Base-by-base conservation (phyloP, 2,329 filamentous ascomycete species). In the Didymella exigua region DNA sequence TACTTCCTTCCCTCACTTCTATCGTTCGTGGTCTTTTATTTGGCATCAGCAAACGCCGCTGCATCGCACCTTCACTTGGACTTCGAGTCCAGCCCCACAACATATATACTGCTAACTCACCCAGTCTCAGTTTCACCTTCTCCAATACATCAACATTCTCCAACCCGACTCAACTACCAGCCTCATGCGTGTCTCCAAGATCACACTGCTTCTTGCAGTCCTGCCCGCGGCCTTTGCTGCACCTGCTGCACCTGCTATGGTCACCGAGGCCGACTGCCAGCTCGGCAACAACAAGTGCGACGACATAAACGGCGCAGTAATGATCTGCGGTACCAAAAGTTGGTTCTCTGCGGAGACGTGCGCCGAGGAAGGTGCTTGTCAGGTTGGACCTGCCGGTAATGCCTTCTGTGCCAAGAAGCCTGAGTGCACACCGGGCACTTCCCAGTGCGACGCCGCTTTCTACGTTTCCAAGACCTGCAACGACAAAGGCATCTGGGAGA, bases 211-310 rank as follows among this genome's bases (percentile, higher is more conserved):
- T 34, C 16, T 19, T 8, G 31, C 16, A 19, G 31, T 19, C 3
- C 31, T 34, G 16, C 8, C 16, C 19, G 31, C 31, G 19, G 31
- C 31, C 16, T 34, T 34, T 34, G 31, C n/a, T 10, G 14, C 23
- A 26, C 23, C n/a, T 4, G n/a, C 38, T 13, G 5, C 11, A 14
- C n/a, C 26, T 5, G 9, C 27, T 11, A 31, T n/a, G n/a, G n/a
- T 41, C 13, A 18, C 41, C 3, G 34, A 11, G 40, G 16, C 14
- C 2, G n/a, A 21, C 10, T 51, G 42, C 36, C 21, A 29, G 10
- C 47, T 51, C 11, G 41, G 37, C 18, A 21, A 29, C 21, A 56
- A 56, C 47, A 51, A 43, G 24, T 47, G 53, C 30, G 42, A 51
- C 36, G 29, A 27, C 2, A 27, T 7, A 10, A 27, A 40, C 16